phyloP scores from a whole-genome alignment of 345 rosid genomes.

The rapeseed (Brassica napus) region Da-Ae NC_063436.1:29923501-29924000 shows the following conservation, averaged over 20 bases:
- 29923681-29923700: background rate
- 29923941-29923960: background rate
- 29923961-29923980: background rate
- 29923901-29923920: constrained; percentile 59
- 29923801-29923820: constrained; percentile 81
- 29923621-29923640: background rate
- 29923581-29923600: background rate
- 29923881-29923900: constrained; percentile 67
- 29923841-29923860: constrained; percentile 79
- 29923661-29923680: background rate
- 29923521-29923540: too few relatives aligned
- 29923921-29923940: background rate
- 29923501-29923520: too few relatives aligned
- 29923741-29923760: background rate
- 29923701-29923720: background rate
- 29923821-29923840: constrained; percentile 73
- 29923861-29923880: constrained; percentile 85
- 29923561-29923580: background rate
- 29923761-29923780: background rate
- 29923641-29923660: background rate
- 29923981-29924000: background rate
- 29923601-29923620: too few relatives aligned
- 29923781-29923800: background rate
- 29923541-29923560: too few relatives aligned
- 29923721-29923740: background rate